Base-by-base conservation (phyloP, 768 basidiomycete genomes). In the Termitomyces sp. region DNA sequence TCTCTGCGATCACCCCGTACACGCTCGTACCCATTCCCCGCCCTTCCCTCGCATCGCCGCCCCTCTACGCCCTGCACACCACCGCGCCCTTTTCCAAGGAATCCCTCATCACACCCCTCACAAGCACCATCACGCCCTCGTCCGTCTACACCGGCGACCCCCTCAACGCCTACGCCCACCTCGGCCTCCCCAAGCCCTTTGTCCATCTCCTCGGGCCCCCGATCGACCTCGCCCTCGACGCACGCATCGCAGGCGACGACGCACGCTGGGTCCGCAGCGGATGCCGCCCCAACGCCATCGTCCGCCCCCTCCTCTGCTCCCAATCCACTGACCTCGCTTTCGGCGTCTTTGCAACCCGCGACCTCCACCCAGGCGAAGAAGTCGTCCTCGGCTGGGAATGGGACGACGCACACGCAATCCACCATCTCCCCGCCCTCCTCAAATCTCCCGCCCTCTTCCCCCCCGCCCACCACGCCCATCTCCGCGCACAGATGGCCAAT, bases 321-420 rank as follows among this genome's bases (percentile, higher is more conserved):
- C 38, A 23, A 36, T 13, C 23, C 6, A 54, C 58, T 31, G 56
- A 57, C 2, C 70, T 94, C 1, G 73, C 78, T 0, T 95, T 97
- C 64, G 93, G 85, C 0, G 74, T 97, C 0, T 95, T 94, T 59
- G 90, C 94, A 1, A 69, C 86, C 16, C 71, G 83, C 11, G 88
- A 91, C 57, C 77, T 98, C 59, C 80, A 79, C 52, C 82, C 82
- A 32, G 79, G 88, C 45, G 93, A 94, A 59, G 95, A 98, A 71
- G 81, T 98, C 18, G 84, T 94, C 0, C 71, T 98, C 0, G 89
- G 89, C 0, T 98, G 95, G 94, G 94, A 97, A 66, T 98, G 95
- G 95, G 94, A 98, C 62, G 95, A 98, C 63, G 85, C 84, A 2
- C 89, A 92, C 64, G 85, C 87, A 0, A 82, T 95, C 0, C 94